A percentile compares a stretch with the other conserved stretches of the same genome.
Evolutionary conservation across 2,329 filamentous ascomycete genomes (phyloP).

Genomic region (Beauveria brongniartii): DNA sequence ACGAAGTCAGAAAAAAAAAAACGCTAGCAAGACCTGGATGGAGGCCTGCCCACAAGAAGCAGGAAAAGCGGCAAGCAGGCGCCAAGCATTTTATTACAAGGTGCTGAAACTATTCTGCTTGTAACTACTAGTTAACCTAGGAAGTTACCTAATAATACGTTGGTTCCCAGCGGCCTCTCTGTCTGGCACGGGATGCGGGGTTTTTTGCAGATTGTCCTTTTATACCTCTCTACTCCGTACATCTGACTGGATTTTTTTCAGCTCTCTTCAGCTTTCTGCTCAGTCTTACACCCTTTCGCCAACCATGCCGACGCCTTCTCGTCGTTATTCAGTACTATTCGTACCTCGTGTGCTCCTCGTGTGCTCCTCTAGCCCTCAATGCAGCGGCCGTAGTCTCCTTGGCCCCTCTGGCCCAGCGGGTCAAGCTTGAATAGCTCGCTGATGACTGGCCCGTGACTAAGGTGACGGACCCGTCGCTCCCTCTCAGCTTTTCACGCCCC

Average conservation of each 20-base stretch:
- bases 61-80: too few relatives aligned
- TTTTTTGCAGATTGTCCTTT: not conserved
- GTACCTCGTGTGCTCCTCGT: not conserved
- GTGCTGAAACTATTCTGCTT: not conserved
- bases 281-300: too few relatives aligned
- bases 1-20: not conserved
- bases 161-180: not conserved
- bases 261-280: not conserved
- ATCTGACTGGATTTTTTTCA: not conserved
- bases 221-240: not conserved
- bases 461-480: not conserved
- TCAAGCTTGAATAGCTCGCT: not conserved
- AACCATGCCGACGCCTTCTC: too few relatives aligned
- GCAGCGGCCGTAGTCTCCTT: not conserved
- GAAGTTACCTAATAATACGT: not conserved
- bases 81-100: too few relatives aligned
- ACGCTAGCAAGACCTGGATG: not conserved
- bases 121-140: not conserved
- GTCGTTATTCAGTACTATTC: too few relatives aligned
- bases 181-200: not conserved
- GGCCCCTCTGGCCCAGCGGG: conserved; percentile 2
- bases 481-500: not conserved
- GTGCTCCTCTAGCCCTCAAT: not conserved
- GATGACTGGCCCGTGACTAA: conserved; percentile 6
- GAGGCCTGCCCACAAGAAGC: not conserved